These are phyloP conservation scores for Polytolypa hystricis DNA, from an alignment of 2,329 filamentous ascomycete species.

Conservation along the genomic window DNA sequence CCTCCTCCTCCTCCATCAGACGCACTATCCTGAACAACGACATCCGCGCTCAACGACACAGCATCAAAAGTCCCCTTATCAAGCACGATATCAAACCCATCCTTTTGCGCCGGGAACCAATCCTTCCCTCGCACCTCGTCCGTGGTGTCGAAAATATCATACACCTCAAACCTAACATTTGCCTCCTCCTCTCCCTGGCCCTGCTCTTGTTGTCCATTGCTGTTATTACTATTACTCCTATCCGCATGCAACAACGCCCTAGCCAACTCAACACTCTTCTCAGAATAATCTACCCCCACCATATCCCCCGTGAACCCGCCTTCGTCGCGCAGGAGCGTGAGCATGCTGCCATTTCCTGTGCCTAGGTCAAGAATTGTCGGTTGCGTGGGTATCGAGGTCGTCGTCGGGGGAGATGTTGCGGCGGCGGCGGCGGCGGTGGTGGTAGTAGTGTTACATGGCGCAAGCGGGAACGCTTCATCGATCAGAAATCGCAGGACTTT, in stretches of 20 bases:
- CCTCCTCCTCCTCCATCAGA: conserved; percentile 37
- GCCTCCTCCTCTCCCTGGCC: conserved; percentile 51
- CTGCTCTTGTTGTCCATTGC: conserved; percentile 41
- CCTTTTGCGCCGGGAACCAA: conserved; percentile 30
- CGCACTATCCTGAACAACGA: conserved; percentile 9
- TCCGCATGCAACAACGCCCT: conserved; percentile 42
- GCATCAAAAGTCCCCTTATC: conserved; percentile 99
- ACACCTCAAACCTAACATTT: conserved; percentile 45
- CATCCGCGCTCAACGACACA: conserved; percentile 53
- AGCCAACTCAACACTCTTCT: conserved; percentile 63
- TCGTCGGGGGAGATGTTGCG: no score
- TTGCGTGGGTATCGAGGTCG: conserved; percentile 10
- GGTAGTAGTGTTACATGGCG: conserved; percentile 26
- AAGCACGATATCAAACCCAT: conserved; percentile 79
- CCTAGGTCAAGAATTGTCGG: conserved; percentile 67
- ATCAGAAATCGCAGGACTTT: conserved; percentile 63
- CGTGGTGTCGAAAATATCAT: conserved; percentile 49
- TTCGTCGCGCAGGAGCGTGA: conserved; percentile 65
- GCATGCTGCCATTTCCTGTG: conserved; percentile 83
- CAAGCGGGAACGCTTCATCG: conserved; percentile 35
- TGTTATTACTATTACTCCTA: no score
- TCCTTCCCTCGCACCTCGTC: conserved; percentile 13
- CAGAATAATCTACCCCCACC: conserved; percentile 82
- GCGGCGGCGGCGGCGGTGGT: background rate
- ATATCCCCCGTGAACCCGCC: conserved; percentile 56